Base-by-base conservation (phyloP, 495 filamentous ascomycete species). In the Diplogelasinospora grovesii region DNA sequence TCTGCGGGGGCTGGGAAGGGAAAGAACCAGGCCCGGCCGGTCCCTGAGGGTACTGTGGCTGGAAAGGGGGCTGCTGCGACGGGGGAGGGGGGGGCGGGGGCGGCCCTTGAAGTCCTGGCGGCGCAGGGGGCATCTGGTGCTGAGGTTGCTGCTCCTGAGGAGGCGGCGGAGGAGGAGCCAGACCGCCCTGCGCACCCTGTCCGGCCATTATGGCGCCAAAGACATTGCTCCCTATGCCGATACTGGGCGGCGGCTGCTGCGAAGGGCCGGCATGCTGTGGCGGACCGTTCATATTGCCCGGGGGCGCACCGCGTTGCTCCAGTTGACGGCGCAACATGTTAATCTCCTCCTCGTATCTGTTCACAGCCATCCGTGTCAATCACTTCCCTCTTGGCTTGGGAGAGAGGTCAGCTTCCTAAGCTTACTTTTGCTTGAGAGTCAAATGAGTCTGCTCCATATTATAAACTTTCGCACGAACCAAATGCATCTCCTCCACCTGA, bases 151-250 rank as follows among this genome's bases (percentile, higher is more conserved):
- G 66, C 48, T 70, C 68, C 36, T 70, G 70, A 46, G 78, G 73
- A 50, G 77, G 74, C 54, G 86, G 87, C 54, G 89, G 92, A 39
- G 87, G 89, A 56, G 95, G 83, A 48, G 83, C 82, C 43, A 87
- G 85, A 10, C 76, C 80, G n/a, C 83, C 87, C 70, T 88, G 88
- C 53, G 79, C 81, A 56, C 81, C 83, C 63, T 82, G 83, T 41
- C 89, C 90, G 45, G 92, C 75, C 85, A 98, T 96, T 50, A 98
- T 95, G 18, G 86, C 87, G 48, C 88, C 84, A 56, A 98, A 97
- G 26, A 96, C 71, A 59, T 93, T 89, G 60, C 80, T 88, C 19
- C 92, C 89, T 58, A 92, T 84, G n/a, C 89, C 88, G 59, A 98
- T 82, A 20, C 83, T 73, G 21, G 84, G 85, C 38, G 66, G 53